Evolutionary conservation across 2,329 filamentous ascomycete genomes (phyloP).

Genomic region (Diaporthe citrichinensis): DNA sequence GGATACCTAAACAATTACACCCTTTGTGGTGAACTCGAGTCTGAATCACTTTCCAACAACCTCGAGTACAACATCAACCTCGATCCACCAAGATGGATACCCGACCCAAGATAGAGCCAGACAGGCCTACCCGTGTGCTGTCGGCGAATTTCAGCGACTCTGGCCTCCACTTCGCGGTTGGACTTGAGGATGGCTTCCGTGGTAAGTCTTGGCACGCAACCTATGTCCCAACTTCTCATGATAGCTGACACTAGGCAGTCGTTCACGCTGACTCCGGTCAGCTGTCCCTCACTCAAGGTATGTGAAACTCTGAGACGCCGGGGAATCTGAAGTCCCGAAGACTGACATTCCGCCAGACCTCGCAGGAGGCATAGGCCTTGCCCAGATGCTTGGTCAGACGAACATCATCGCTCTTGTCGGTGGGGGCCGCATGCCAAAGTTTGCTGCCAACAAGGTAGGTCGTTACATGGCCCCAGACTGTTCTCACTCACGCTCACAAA

Average conservation of each 20-base stretch:
- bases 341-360: slow-evolving; percentile 68
- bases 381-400: slow-evolving; percentile 88
- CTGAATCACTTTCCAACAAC: neutral
- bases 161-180: slow-evolving; percentile 87
- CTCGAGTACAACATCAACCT: neutral
- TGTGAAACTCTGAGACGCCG: slow-evolving; percentile 42
- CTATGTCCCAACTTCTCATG: neutral
- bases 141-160: slow-evolving; percentile 90
- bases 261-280: slow-evolving; percentile 81
- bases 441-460: slow-evolving; percentile 84
- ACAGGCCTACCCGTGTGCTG: slow-evolving; percentile 80
- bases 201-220: slow-evolving; percentile 65
- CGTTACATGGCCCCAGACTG: neutral
- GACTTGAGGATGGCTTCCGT: slow-evolving; percentile 87
- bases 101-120: slow-evolving; percentile 84
- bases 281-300: slow-evolving; percentile 66
- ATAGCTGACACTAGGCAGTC: slow-evolving; percentile 63
- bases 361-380: slow-evolving; percentile 85
- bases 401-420: slow-evolving; percentile 93
- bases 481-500: slow-evolving; percentile 4
- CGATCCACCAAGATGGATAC: slow-evolving; percentile 82
- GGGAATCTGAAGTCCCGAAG: slow-evolving; percentile 47
- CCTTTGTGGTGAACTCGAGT: slow-evolving; percentile 7
- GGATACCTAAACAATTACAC: neutral
- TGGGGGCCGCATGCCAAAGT: slow-evolving; percentile 87